phyloP scores from a whole-genome alignment of 768 basidiomycete species.

The Agaricus sinodeliciosus region DNA sequence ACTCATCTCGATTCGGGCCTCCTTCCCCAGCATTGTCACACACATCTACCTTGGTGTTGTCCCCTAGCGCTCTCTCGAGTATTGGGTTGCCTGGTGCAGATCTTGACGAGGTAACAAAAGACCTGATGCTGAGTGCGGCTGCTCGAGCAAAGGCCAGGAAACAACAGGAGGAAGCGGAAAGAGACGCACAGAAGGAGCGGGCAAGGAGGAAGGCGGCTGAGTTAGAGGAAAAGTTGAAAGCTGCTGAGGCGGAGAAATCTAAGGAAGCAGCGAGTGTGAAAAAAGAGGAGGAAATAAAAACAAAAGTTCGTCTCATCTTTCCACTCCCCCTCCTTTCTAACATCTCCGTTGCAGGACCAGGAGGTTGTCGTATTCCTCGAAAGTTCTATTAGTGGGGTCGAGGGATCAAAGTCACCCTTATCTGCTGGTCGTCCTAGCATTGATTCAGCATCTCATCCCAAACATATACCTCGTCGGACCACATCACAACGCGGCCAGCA shows the following conservation, averaged over 20 bases:
- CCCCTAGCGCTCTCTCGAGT: slow-evolving; percentile 27
- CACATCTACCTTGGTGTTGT: slow-evolving; percentile 26
- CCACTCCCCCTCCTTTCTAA: background rate
- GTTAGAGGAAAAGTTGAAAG: slow-evolving; percentile 61
- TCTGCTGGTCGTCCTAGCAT: background rate
- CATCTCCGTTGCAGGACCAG: slow-evolving; percentile 14
- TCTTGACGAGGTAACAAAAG: slow-evolving; percentile 63
- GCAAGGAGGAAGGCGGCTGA: slow-evolving; percentile 76
- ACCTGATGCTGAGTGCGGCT: slow-evolving; percentile 78
- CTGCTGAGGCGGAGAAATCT: slow-evolving; percentile 19
- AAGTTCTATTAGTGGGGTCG: slow-evolving; percentile 30
- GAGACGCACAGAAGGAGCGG: slow-evolving; percentile 74
- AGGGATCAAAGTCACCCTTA: slow-evolving; percentile 1
- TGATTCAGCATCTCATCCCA: slow-evolving; percentile 8
- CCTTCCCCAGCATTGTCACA: slow-evolving; percentile 41
- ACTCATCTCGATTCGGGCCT: slow-evolving; percentile 25
- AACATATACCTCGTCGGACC: slow-evolving; percentile 20
- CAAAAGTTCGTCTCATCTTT: slow-evolving; percentile 4
- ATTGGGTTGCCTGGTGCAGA: slow-evolving; percentile 33
- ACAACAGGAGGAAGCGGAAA: slow-evolving; percentile 77
- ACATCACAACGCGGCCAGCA: slow-evolving; percentile 24
- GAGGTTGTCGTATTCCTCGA: slow-evolving; percentile 40
- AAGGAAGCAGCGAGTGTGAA: slow-evolving; percentile 13
- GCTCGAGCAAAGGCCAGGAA: slow-evolving; percentile 76
- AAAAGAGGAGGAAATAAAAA: slow-evolving; percentile 10